phyloP scores from a whole-genome alignment of 2,329 filamentous ascomycete species.

The Fusarium napiforme region DNA sequence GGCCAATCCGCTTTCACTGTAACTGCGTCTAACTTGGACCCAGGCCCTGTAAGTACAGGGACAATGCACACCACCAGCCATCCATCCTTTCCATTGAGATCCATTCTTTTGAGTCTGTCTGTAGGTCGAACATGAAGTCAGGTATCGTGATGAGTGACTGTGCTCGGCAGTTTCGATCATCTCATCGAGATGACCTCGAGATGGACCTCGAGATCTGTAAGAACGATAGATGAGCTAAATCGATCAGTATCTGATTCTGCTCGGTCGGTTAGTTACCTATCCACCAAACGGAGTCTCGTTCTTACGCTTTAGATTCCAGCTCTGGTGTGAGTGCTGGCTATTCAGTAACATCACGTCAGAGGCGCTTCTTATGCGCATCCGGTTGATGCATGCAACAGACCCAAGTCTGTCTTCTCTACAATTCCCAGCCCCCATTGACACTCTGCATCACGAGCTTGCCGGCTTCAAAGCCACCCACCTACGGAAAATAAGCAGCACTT shows the following conservation, averaged over 20 bases:
- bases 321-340: conserved; percentile 11
- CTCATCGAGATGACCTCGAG: background rate
- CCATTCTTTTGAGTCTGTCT: background rate
- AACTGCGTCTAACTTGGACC: conserved; percentile 35
- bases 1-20: conserved; percentile 46
- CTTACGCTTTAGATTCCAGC: background rate
- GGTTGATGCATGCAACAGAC: conserved; percentile 33
- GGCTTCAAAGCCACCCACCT: conserved; percentile 1
- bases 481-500: conserved; percentile 21
- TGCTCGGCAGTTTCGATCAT: background rate
- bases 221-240: background rate
- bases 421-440: conserved; percentile 30
- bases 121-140: background rate
- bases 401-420: conserved; percentile 9
- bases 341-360: conserved; percentile 30
- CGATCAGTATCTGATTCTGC: background rate
- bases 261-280: background rate
- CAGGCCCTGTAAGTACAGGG: conserved; percentile 42
- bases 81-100: background rate
- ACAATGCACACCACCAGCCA: conserved; percentile 33
- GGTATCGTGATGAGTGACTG: background rate
- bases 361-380: conserved; percentile 31
- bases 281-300: background rate
- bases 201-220: background rate
- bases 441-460: conserved; percentile 34